Percentiles rank a stretch among this genome's conserved stretches.
Conservation (phyloP, 225 moss, liverwort and hornwort species). For the Polytrichum formosum region DNA sequence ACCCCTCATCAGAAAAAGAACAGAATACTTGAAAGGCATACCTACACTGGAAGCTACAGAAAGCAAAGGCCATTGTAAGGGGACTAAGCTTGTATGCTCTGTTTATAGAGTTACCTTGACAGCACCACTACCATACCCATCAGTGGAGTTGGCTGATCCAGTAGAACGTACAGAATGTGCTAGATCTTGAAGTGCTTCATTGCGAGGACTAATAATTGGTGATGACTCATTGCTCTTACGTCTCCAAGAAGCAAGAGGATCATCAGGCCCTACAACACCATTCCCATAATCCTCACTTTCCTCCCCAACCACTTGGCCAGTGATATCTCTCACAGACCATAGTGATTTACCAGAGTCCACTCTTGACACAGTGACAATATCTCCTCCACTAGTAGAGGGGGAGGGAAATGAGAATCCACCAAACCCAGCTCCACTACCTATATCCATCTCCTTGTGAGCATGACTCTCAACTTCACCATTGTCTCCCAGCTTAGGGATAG, state of each 20-base stretch:
- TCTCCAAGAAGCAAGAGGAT: conserved; percentile 95
- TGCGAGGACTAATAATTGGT: conserved; percentile 55
- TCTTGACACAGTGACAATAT: conserved; percentile 56
- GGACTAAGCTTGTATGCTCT: no score
- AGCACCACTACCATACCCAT: conserved; percentile 52
- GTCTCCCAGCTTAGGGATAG: conserved; percentile 29
- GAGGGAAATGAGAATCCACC: conserved; percentile 75
- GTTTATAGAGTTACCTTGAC: conserved; percentile 7
- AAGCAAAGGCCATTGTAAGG: no score
- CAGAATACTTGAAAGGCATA: no score
- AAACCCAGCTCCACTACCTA: conserved; percentile 22
- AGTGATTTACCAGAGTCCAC: conserved; percentile 68
- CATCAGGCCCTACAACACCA: conserved; percentile 78
- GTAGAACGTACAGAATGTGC: conserved; percentile 53
- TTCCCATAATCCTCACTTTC: conserved; percentile 77
- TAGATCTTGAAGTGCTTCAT: conserved; percentile 47
- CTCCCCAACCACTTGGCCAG: conserved; percentile 66
- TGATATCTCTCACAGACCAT: conserved; percentile 79
- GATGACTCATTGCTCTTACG: conserved; percentile 73
- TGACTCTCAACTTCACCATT: conserved; percentile 43
- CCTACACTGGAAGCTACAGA: no score
- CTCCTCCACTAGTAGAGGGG: conserved; percentile 62
- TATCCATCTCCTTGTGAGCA: conserved; percentile 46
- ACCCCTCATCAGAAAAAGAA: no score
- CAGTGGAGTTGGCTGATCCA: conserved; percentile 50